Evolutionary conservation across 2,329 filamentous ascomycete genomes (phyloP), one percentile per base, ranked within the genome.

Genomic region (Colletotrichum somersetense): DNA sequence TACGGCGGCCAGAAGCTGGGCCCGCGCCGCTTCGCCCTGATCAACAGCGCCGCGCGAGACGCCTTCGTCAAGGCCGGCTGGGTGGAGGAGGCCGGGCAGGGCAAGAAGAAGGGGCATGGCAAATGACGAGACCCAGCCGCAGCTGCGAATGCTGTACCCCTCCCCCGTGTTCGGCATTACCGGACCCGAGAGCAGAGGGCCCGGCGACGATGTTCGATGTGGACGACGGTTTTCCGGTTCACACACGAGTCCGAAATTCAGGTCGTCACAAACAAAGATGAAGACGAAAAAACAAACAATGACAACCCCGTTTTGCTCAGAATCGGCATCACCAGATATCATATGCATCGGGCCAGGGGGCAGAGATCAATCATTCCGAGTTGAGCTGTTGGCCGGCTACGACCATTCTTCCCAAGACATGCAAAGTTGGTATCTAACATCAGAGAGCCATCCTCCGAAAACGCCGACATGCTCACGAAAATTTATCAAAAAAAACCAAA

Each of bases 1-100:
- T 99, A 97, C 81, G 96, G 96, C 5, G 96, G 96, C 1, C 89
- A 97, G 70, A 92, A 95, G 77, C 83, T 99, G 57, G 96, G 96
- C 0, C 95, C 96, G 62, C 92, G 95, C 80, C 86, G 96, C 75
- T 99, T 99, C 80, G 90, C 94, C 16, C 85, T 97, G 66, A 98
- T 99, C 79, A 98, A 98, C 79, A 88, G 89, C 67, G 93, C 91
- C 11, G 95, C 95, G 10, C 89, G 95, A 77, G 95, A 98, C 82
- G 93, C 92, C 0, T 87, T 98, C 74, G 89, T 98, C 12, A 89
- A 89, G 78, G 94, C 92, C 0, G 93, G 92, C 0, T 89, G 93
- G 76, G 91, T 89, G 12, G 85, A 84, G 68, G 90, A 91, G 50
- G 83, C 85, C 16, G 80, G 77, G 70, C 73, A 71, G 26, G 78